Conservation (phyloP, 1,139 yeast genomes). For the Suhomyces terraborum region DNA sequence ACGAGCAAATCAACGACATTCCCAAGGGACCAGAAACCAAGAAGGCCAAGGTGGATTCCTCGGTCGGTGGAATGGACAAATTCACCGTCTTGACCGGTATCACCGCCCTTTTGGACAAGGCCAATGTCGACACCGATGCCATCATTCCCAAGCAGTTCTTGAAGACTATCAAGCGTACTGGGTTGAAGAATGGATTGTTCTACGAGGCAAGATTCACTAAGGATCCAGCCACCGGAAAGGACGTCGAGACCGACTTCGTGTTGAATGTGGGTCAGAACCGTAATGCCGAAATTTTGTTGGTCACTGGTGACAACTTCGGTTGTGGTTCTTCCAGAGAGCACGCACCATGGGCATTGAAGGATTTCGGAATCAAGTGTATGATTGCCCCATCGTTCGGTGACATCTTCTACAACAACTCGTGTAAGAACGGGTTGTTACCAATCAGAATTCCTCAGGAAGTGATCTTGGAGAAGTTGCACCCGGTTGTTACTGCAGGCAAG, state of each 20-base stretch:
- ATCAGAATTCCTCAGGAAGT: constrained; percentile 80
- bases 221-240: constrained; percentile 66
- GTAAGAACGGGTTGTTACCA: constrained; percentile 92
- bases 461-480: constrained; percentile 69
- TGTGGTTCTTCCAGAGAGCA: constrained; percentile 99
- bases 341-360: constrained; percentile 99
- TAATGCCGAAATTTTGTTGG: constrained; percentile 77
- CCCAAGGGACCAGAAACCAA: constrained; percentile 47
- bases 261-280: constrained; percentile 84
- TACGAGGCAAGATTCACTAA: constrained; percentile 82
- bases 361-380: constrained; percentile 92
- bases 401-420: constrained; percentile 94
- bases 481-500: constrained; percentile 75
- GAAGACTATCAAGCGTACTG: constrained; percentile 96
- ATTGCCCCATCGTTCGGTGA: constrained; percentile 99
- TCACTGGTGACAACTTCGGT: constrained; percentile 96
- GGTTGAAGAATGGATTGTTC: constrained; percentile 83
- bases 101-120: constrained; percentile 92
- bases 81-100: constrained; percentile 77
- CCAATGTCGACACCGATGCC: constrained; percentile 97
- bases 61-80: constrained; percentile 63
- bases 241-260: constrained; percentile 82
- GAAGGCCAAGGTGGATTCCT: constrained; percentile 30
- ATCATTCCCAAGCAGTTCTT: constrained; percentile 97
- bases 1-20: constrained; percentile 59